Evolutionary conservation across 345 rosid genomes (phyloP).

Genomic region (Eucalyptus cloeziana): DNA sequence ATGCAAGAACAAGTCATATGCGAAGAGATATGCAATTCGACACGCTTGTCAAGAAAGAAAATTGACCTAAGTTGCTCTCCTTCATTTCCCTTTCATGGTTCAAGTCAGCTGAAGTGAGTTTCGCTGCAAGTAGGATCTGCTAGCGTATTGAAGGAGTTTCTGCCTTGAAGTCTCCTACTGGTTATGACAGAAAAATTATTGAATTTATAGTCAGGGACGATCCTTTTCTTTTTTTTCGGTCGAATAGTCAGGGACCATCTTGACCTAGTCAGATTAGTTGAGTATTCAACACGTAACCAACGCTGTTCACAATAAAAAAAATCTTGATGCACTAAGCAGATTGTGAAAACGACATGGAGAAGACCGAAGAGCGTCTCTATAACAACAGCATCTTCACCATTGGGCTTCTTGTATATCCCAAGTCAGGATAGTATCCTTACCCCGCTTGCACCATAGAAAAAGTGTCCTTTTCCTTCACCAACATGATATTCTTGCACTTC

Average conservation of each 20-base stretch:
- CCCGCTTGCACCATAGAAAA: neutral
- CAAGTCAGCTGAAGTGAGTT: neutral
- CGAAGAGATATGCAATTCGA: neutral
- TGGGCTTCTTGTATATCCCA: neutral
- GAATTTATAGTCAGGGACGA: neutral
- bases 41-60: neutral
- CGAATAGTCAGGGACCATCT: neutral
- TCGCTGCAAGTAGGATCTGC: neutral
- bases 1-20: neutral
- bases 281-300: neutral
- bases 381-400: neutral
- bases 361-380: neutral
- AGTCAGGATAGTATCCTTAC: neutral
- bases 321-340: neutral
- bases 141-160: neutral
- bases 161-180: neutral
- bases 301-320: neutral
- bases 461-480: neutral
- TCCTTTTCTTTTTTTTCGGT: no score
- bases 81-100: neutral
- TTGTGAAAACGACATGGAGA: neutral
- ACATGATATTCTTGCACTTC: neutral
- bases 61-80: neutral
- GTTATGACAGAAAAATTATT: neutral
- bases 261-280: neutral